Evolutionary conservation across 2,329 filamentous ascomycete genomes (phyloP).

Genomic region (Fusarium anthophilum): DNA sequence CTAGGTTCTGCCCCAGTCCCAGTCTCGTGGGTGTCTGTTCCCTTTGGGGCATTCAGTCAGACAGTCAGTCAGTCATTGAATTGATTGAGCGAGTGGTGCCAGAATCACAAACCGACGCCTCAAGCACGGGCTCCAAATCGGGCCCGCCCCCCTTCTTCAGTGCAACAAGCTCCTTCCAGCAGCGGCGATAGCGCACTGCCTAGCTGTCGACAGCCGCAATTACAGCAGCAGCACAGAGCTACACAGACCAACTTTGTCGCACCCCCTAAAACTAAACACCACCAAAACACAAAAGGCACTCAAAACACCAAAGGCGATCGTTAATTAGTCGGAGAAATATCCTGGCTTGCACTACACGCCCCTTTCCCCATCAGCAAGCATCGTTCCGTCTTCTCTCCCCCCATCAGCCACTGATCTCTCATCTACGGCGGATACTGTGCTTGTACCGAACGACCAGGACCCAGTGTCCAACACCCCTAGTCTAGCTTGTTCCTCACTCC

Average conservation of each 20-base stretch:
- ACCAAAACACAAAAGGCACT: conserved; percentile 7
- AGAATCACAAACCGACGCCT: background rate
- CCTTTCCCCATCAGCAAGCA: conserved; percentile 8
- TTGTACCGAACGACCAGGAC: conserved; percentile 4
- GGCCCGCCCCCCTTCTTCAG: conserved; percentile 2
- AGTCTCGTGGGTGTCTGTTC: background rate
- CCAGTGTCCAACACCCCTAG: conserved; percentile 27
- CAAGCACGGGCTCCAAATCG: conserved; percentile 3
- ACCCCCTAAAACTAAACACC: conserved; percentile 5
- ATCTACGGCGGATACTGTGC: conserved; percentile 2
- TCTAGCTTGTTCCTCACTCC: conserved; percentile 16
- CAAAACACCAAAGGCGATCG: conserved; percentile 32
- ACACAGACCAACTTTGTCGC: background rate
- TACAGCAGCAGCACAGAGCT: background rate
- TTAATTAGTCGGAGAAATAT: conserved; percentile 40
- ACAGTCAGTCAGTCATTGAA: background rate
- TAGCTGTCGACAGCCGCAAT: background rate
- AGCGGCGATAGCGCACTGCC: background rate
- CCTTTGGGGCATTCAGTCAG: background rate
- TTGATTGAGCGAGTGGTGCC: conserved; percentile 2
- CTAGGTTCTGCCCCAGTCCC: conserved; percentile 12
- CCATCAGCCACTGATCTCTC: conserved; percentile 18
- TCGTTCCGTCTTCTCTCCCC: conserved; percentile 19
- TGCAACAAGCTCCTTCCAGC: conserved; percentile 10
- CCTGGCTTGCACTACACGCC: conserved; percentile 19